Evolutionary conservation across 2,329 filamentous ascomycete genomes (phyloP).

Genomic region (Pseudogymnoascus pannorum): DNA sequence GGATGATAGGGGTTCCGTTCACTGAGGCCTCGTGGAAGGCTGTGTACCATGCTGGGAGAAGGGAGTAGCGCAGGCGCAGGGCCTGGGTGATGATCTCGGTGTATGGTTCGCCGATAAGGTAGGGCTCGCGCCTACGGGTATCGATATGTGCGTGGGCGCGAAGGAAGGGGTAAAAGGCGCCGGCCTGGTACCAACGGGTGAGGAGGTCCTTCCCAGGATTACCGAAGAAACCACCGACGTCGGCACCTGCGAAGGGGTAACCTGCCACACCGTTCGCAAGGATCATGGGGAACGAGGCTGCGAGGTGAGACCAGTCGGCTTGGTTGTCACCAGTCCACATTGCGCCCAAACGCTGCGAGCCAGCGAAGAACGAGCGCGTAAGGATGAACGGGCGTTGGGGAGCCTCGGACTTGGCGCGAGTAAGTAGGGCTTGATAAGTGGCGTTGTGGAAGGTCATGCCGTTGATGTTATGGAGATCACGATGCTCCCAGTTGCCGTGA

Average conservation of each 20-base stretch:
- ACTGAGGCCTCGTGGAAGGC: constrained; percentile 85
- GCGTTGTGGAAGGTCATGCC: constrained; percentile 94
- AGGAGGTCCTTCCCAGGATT: constrained; percentile 90
- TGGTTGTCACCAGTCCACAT: constrained; percentile 99
- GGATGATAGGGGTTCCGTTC: constrained; percentile 77
- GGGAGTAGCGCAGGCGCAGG: constrained; percentile 77
- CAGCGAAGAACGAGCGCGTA: constrained; percentile 86
- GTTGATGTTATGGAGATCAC: constrained; percentile 92
- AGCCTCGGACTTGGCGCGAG: constrained; percentile 78
- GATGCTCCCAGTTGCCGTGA: constrained; percentile 86
- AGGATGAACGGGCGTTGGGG: constrained; percentile 78
- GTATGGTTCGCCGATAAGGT: constrained; percentile 78
- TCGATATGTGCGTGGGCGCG: constrained; percentile 96
- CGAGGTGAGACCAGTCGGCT: constrained; percentile 84
- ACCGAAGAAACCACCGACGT: constrained; percentile 96
- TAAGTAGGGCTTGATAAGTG: constrained; percentile 75
- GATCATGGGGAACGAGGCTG: constrained; percentile 86
- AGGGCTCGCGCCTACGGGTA: constrained; percentile 87
- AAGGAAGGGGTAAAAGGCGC: constrained; percentile 97
- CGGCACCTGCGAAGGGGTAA: constrained; percentile 88
- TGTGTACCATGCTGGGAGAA: constrained; percentile 93
- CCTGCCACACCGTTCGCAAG: constrained; percentile 87
- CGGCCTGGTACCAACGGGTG: constrained; percentile 92
- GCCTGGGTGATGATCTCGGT: constrained; percentile 80
- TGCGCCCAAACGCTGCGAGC: constrained; percentile 80